Base-by-base conservation (phyloP, 257 asterid genomes). In the Solanum bulbocastanum region DNA sequence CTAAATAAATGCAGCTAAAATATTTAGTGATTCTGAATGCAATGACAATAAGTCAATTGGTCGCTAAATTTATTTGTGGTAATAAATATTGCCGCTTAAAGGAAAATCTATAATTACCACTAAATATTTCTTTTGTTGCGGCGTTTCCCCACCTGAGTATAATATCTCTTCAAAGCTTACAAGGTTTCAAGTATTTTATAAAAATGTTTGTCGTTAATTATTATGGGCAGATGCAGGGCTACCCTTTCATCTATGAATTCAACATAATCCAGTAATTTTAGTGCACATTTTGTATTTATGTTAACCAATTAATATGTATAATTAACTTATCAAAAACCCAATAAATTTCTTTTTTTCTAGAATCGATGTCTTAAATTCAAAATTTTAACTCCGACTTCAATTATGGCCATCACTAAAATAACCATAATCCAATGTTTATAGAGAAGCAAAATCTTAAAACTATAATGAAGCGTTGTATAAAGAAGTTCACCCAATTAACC, bases 21-120 rank as follows among this genome's bases (percentile, higher is more conserved):
- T 1, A 0, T 4, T 62, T 62, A 60, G 69, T 0, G 1, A 60
- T 23, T 60, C 6, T 23, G 6, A 0, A 60, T 62, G 5, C 3
- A 62, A 60, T 60, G 18, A 42, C 5, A 13, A 46, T 46, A 46
- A 46, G 2, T 4, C 18, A 46, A 46, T 46, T 46, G 2, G 2
- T 46, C 16, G 18, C 20, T 46, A 46, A 46, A 46, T 49, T 49
- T 49, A 0, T 49, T 49, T 49, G 22, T 5, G 58, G 0, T 49
- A 49, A 46, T 46, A 46, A 46, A 46, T 46, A 58, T 58, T 8
- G 1, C 5, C 10, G 1, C 4, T 58, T 8, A 20, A 8, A 20
- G 13, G 15, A 52, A 9, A 58, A 22, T 60, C 0, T 60, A 2
- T 60, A 1, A 39, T 37, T 52, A 18, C 9, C 62, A 52, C 23